Base-by-base conservation (phyloP, 78 protist species). In the slime mould (Dictyostelium discoideum) region DNA sequence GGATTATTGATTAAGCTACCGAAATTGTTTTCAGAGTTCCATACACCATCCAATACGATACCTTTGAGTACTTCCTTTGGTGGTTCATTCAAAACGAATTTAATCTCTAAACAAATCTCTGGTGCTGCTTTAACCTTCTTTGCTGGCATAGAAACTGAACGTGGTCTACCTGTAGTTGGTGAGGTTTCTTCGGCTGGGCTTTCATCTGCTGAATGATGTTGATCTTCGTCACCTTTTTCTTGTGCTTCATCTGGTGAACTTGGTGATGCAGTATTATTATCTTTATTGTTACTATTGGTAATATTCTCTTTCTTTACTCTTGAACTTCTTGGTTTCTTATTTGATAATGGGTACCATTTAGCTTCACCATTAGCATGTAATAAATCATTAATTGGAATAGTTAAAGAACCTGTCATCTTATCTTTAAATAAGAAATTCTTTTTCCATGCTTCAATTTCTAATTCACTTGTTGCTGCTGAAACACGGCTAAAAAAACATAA, bases 391-490 rank as follows among this genome's bases (percentile, higher is more conserved):
- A 90, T 90, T 63, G 95, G 84, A 10, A 90, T 42, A n/a, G 46
- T 50, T 29, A 90, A 11, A 22, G 73, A 69, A 22, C 95, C 95
- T 44, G 95, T 82, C 72, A 90, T 82, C 46, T 90, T 90, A 69
- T 90, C 95, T 63, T 90, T 90, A 16, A 90, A 90, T 77, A 90
- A 90, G 3, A 90, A 82, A 39, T 90, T 90, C 74, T 90, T 90
- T 37, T 82, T 90, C 95, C 95, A 90, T 80, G 95, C 95, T 82
- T 90, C 95, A 29, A 90, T 82, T 73, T 90, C 95, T 1, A 90
- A 20, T 72, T 90, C 95, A 67, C 84, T 67, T 26, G 85, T 90
- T 90, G 81, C 84, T 37, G 72, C 85, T 10, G 95, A 60, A 32
- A 82, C 95, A 73, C 95, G 95, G 95, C 95, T 90, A 73, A 6